phyloP scores from a whole-genome alignment of 495 filamentous ascomycete genomes.

The Penicillium riverlandense region DNA sequence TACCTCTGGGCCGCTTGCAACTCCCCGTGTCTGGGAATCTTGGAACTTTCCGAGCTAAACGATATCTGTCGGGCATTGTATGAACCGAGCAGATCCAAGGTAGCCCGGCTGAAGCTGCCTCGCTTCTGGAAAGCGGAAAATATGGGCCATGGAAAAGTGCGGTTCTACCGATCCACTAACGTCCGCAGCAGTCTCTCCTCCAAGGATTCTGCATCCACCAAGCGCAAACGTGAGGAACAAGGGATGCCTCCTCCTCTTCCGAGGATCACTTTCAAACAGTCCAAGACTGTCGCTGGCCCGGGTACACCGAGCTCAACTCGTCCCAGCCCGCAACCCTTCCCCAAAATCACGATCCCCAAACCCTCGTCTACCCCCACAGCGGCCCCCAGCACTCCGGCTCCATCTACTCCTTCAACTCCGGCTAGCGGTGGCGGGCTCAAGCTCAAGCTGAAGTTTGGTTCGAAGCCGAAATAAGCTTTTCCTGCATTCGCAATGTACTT shows the following conservation, averaged over 20 bases:
- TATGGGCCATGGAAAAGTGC: slow-evolving; percentile 42
- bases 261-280: slow-evolving; percentile 40
- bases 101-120: slow-evolving; percentile 60
- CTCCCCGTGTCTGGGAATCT: slow-evolving; percentile 54
- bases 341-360: slow-evolving; percentile 35
- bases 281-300: slow-evolving; percentile 18
- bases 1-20: slow-evolving; percentile 75
- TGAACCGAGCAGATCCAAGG: slow-evolving; percentile 52
- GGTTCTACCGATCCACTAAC: slow-evolving; percentile 28
- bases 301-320: slow-evolving; percentile 15
- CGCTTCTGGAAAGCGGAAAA: slow-evolving; percentile 63
- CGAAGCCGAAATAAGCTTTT: slow-evolving; percentile 24
- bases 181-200: slow-evolving; percentile 26
- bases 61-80: slow-evolving; percentile 74
- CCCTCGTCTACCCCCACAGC: slow-evolving; percentile 16
- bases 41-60: slow-evolving; percentile 70
- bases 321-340: slow-evolving; percentile 3
- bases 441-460: slow-evolving; percentile 37
- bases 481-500: slow-evolving; percentile 4
- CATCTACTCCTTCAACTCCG: slow-evolving; percentile 24
- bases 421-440: slow-evolving; percentile 34
- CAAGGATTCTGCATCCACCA: slow-evolving; percentile 23
- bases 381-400: slow-evolving; percentile 10
- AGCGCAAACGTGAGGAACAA: slow-evolving; percentile 40
- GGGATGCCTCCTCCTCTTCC: slow-evolving; percentile 31